Conservation (phyloP, 2,329 filamentous ascomycete species). For the Trichoderma pleuroti region DNA sequence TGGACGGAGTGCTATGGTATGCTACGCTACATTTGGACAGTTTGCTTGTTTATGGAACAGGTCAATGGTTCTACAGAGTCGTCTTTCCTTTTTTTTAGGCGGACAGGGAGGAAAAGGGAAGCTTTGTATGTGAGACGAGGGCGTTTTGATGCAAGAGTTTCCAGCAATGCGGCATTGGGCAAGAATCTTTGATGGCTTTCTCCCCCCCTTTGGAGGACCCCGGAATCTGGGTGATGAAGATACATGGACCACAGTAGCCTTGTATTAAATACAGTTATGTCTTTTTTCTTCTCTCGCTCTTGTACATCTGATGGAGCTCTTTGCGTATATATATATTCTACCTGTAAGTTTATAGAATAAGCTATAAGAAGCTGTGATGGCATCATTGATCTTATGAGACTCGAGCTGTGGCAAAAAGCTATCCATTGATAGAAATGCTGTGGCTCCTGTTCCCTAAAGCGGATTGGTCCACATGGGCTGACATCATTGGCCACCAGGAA, state of each 20-base stretch:
- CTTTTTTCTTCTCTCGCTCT: background rate
- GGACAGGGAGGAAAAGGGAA: background rate
- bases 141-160: slow-evolving; percentile 12
- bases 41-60: slow-evolving; percentile 1
- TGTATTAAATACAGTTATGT: background rate
- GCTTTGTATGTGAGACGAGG: slow-evolving; percentile 11
- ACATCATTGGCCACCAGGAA: slow-evolving; percentile 31
- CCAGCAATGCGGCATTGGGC: background rate
- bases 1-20: slow-evolving; percentile 12
- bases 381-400: background rate
- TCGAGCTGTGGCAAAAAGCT: background rate
- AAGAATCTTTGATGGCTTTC: background rate
- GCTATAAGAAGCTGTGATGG: background rate
- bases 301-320: background rate
- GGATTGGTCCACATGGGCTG: slow-evolving; percentile 24
- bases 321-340: background rate
- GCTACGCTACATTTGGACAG: slow-evolving; percentile 13
- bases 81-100: background rate
- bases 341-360: background rate
- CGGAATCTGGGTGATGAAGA: background rate
- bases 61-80: background rate
- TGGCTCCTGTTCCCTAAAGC: background rate
- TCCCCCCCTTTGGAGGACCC: background rate
- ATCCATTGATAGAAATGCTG: background rate
- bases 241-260: background rate